Base-by-base conservation (phyloP, 2,329 filamentous ascomycete species). In the Colletotrichum cereale region DNA sequence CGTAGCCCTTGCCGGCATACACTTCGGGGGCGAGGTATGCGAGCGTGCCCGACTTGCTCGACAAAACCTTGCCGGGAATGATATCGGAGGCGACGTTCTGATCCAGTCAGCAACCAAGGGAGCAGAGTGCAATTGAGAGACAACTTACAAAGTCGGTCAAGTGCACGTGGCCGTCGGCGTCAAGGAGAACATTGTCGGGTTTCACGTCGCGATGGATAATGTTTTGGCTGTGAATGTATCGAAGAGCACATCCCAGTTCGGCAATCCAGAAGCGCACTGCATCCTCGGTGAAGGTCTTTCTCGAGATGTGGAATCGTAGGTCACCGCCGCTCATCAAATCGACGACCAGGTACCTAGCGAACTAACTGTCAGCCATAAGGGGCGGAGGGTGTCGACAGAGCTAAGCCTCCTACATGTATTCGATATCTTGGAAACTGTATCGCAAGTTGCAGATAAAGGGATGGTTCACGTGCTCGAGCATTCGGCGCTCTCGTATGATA, bases 301-400 rank as follows among this genome's bases (percentile, higher is more conserved):
- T 89, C 68, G 96, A 97, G 76, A 99, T 98, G 83, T 99, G 96
- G 81, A 98, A 99, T 79, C 96, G 92, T 74, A 99, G 84, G 82
- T 99, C 96, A 78, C 96, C 96, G 69, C 96, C 96, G 78, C 92
- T 98, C 96, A 99, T 99, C 72, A 99, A 85, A 84, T 99, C 96
- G 74, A 99, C 95, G 64, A 99, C 96, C 66, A 99, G 91, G 82
- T 99, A 97, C 93, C 97, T 92, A 80, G 91, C 21, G 10, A 64
- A 40, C 58, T 18, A 7, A 62, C 31, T 62, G 72, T 79, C 38
- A 79, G 76, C 71, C 36, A n/a, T 34, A n/a, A 34, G 62, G 8
- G 31, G 26, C 47, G 26, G 38, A 53, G 36, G 29, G 16, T 38
- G 42, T 40, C 24, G 58, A 52, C 18, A n/a, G 38, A 57, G 11